Evolutionary conservation across 176 grass and related monocot species (phyloP).

Genomic region (Raddia guianensis): DNA sequence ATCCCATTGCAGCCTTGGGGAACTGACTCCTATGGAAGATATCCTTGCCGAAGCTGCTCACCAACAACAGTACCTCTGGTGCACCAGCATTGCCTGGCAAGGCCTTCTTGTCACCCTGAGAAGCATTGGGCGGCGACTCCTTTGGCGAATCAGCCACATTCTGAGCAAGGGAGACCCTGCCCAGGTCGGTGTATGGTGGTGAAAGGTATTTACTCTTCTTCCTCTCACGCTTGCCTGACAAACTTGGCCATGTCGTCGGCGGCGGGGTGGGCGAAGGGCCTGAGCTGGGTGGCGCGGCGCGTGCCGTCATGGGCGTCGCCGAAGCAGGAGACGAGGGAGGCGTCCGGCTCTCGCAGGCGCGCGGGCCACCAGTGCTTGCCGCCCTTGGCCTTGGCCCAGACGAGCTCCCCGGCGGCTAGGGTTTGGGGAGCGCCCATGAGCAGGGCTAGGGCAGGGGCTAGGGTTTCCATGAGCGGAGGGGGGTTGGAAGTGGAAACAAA

Average conservation of each 20-base stretch:
- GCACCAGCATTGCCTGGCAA: not conserved
- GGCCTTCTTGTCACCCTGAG: constrained; percentile 22
- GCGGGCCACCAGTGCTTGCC: constrained; percentile 49
- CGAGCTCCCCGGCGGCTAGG: constrained; percentile 66
- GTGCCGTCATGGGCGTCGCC: not conserved
- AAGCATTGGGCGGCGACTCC: not conserved
- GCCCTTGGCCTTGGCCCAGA: constrained; percentile 66
- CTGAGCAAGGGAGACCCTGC: not conserved
- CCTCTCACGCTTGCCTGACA: constrained; percentile 53
- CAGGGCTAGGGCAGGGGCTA: constrained; percentile 12
- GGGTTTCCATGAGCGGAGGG: constrained; percentile 21
- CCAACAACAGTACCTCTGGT: constrained; percentile 38
- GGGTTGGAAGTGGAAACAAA: not conserved
- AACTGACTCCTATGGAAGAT: constrained; percentile 28
- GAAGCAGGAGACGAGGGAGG: constrained; percentile 36
- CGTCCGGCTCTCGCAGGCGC: not conserved
- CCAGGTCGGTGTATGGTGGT: constrained; percentile 60
- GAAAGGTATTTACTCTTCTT: constrained; percentile 94
- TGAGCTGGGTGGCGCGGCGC: constrained; percentile 24
- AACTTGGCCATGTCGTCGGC: constrained; percentile 33
- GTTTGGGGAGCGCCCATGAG: not conserved
- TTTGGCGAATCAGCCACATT: constrained; percentile 26
- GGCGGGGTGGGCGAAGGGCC: constrained; percentile 35
- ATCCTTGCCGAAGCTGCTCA: constrained; percentile 35
- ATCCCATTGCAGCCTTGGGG: constrained; percentile 24